Base-by-base conservation (phyloP, 2,329 filamentous ascomycete genomes). In the Talaromyces sp. region DNA sequence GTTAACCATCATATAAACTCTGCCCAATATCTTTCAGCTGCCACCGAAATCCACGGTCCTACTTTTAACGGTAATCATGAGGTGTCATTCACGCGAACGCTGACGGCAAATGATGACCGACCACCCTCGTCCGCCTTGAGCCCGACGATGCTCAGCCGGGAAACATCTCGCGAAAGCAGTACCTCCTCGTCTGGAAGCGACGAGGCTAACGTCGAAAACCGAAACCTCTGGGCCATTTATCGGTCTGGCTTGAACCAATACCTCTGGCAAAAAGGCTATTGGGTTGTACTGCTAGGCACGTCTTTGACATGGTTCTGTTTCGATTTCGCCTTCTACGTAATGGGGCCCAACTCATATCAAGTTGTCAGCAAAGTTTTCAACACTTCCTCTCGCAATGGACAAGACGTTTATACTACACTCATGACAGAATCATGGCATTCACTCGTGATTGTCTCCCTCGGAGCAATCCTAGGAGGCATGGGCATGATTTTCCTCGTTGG, bases 301-400 rank as follows among this genome's bases (percentile, higher is more conserved):
- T 57, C 62, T 5, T 45, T 61, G 10, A 53, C 61, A n/a, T 63
- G 62, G 61, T 57, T 58, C 22, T 63, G 52, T 39, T 63, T 63
- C 22, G 62, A 63, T 22, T 63, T 63, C 50, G 62, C 62, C 4
- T 63, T 62, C 41, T 63, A 63, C 50, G 62, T 58, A 5, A 52
- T 63, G 28, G 59, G 61, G 2, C 61, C 61, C 19, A 60, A 62
- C 21, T 63, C 62, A 15, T 58, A 59, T 39, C 58, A 62, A 46
- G 59, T 63, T 5, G 53, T 60, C 8, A 19, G 40, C 9, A 58
- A 58, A 39, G 59, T 62, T 13, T 63, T 63, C 56, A 57, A 63
- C 50, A 52, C 59, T 37, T 15, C 48, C 13, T 11, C 48, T n/a
- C 8, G 33, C 13, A n/a, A 33, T 6, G 25, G 53, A 11, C 57